These are phyloP conservation scores for Sclerotinia minor DNA, from an alignment of 2,329 filamentous ascomycete genomes.

Conservation along the genomic window DNA sequence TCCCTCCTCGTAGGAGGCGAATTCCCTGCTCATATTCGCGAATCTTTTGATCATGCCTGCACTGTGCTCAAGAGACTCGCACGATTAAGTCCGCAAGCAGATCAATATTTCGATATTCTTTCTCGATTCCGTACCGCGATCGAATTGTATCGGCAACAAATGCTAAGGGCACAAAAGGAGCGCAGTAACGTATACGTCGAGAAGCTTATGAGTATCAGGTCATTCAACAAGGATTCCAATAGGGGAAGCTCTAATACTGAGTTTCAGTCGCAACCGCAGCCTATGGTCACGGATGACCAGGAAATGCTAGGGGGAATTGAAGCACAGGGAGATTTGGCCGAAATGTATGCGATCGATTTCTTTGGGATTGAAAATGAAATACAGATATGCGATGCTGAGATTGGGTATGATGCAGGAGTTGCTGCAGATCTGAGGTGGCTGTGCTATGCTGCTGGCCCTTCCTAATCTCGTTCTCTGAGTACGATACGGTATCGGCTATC, in stretches of 20 bases:
- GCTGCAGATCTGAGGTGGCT: slow-evolving; percentile 18
- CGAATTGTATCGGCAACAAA: not conserved
- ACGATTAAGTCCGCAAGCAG: slow-evolving; percentile 7
- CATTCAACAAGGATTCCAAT: not conserved
- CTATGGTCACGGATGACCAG: not conserved
- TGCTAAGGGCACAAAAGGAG: not conserved
- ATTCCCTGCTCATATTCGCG: not conserved
- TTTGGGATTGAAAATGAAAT: slow-evolving; percentile 17
- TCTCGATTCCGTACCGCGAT: slow-evolving; percentile 3
- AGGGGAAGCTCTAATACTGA: not conserved
- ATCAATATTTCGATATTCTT: slow-evolving; percentile 16
- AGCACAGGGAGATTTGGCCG: not conserved
- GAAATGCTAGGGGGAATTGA: not conserved
- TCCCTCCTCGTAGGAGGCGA: slow-evolving; percentile 16
- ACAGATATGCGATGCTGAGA: slow-evolving; percentile 11
- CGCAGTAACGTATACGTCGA: slow-evolving; percentile 6
- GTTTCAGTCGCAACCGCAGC: not conserved
- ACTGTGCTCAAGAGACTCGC: slow-evolving; percentile 1
- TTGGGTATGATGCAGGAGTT: slow-evolving; percentile 16
- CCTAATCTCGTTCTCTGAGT: too few relatives aligned
- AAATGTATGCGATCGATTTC: slow-evolving; percentile 13
- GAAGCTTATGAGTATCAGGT: slow-evolving; percentile 14
- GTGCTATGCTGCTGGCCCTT: slow-evolving; percentile 4
- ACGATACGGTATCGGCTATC: too few relatives aligned
- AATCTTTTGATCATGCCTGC: slow-evolving; percentile 11